A percentile compares a stretch with the other conserved stretches of the same genome.
Evolutionary conservation across 106 monocot genomes (phyloP).

Genomic region (Posidonia australis): DNA sequence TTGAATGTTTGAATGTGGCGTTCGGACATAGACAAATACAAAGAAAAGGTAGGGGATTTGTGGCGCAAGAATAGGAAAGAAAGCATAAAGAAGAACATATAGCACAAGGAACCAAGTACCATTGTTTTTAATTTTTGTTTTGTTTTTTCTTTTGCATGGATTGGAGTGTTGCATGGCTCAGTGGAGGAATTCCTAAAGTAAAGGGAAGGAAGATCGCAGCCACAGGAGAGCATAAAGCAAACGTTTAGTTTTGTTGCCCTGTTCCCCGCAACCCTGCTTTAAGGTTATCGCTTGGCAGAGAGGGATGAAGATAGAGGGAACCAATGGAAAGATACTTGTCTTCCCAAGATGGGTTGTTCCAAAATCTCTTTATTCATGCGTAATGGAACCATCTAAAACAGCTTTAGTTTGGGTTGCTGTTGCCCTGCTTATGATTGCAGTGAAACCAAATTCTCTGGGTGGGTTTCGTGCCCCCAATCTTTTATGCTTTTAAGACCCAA

Average conservation of each 20-base stretch:
- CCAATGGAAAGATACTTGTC: slow-evolving; percentile 55
- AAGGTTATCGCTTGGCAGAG: too few species aligned
- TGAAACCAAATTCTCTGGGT: slow-evolving; percentile 39
- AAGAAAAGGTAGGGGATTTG: neutral
- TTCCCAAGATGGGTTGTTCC: slow-evolving; percentile 25
- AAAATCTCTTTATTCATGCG: slow-evolving; percentile 41
- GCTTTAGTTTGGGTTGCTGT: slow-evolving; percentile 36
- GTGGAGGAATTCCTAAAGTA: neutral
- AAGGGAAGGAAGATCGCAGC: too few species aligned
- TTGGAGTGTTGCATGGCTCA: neutral
- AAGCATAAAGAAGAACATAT: slow-evolving; percentile 6
- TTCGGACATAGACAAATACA: too few species aligned
- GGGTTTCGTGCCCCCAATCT: slow-evolving; percentile 21
- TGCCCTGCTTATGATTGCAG: slow-evolving; percentile 41
- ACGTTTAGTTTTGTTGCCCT: slow-evolving; percentile 12
- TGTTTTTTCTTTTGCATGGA: neutral
- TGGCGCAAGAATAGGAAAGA: neutral
- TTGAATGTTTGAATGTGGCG: slow-evolving; percentile 5
- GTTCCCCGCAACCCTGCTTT: slow-evolving; percentile 9
- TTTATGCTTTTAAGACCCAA: slow-evolving; percentile 32
- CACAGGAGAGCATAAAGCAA: slow-evolving; percentile 63
- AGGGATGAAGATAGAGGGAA: too few species aligned
- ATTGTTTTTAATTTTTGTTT: neutral
- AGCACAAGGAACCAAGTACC: slow-evolving; percentile 8
- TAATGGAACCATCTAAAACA: slow-evolving; percentile 77